A percentile compares a stretch with the other conserved stretches of the same genome.
These are phyloP conservation scores for Nissolia schottii DNA, from an alignment of 306 rosid genomes.

Conservation along the genomic window DNA sequence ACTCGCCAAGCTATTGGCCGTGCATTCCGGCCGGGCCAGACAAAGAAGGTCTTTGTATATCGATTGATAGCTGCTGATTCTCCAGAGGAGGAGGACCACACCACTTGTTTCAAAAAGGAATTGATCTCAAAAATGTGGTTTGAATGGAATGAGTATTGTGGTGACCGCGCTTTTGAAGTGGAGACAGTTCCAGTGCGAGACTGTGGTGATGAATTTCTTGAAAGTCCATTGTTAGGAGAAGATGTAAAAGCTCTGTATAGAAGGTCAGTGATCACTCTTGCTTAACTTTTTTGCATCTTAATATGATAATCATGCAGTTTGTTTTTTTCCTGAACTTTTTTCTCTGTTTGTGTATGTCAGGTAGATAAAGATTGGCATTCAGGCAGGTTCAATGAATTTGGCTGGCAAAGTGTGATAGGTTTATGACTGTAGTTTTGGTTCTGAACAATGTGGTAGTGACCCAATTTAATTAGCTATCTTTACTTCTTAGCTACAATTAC, in stretches of 20 bases:
- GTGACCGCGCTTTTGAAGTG: conserved; percentile 51
- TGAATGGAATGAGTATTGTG: conserved; percentile 85
- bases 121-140: conserved; percentile 90
- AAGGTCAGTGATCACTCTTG: conserved; percentile 48
- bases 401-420: background rate
- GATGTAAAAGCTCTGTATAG: conserved; percentile 65
- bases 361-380: conserved; percentile 36
- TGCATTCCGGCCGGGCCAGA: conserved; percentile 93
- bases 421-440: background rate
- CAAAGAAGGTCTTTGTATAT: conserved; percentile 62
- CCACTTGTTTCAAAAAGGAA: conserved; percentile 74
- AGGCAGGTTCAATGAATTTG: background rate
- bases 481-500: background rate
- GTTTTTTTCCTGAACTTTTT: conserved; percentile 9
- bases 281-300: background rate
- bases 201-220: conserved; percentile 69
- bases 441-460: background rate
- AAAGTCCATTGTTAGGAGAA: conserved; percentile 46
- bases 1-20: conserved; percentile 97
- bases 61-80: conserved; percentile 76
- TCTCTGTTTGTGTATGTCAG: conserved; percentile 39
- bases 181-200: conserved; percentile 49
- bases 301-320: background rate
- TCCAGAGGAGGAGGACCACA: conserved; percentile 80
- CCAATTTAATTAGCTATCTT: background rate